Conservation (phyloP, 768 basidiomycete genomes). For the Trametes gibbosa region DNA sequence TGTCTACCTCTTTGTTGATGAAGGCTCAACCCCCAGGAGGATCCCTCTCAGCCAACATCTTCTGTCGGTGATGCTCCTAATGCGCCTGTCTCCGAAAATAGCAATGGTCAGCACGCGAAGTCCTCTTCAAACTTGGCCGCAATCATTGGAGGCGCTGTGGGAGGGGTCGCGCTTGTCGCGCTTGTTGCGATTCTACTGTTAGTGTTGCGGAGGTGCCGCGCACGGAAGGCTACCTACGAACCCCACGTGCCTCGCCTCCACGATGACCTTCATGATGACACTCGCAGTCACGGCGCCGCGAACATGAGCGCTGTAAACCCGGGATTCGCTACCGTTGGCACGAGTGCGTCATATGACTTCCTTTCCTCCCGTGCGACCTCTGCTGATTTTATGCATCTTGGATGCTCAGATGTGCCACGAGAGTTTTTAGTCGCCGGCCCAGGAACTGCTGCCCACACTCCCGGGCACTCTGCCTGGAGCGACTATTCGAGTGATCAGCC, state of each 20-base stretch:
- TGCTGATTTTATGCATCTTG: too few relatives aligned
- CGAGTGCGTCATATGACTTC: too few relatives aligned
- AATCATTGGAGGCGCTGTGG: constrained; percentile 4
- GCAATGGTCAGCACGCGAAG: background rate
- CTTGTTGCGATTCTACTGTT: background rate
- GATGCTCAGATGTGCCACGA: too few relatives aligned
- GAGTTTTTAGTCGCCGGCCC: background rate
- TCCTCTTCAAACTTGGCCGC: background rate
- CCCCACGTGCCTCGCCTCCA: background rate
- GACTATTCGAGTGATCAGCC: background rate
- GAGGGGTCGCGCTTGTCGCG: background rate
- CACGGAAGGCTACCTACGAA: background rate
- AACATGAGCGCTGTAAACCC: background rate
- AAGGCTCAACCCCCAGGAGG: too few relatives aligned
- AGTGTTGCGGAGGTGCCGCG: background rate
- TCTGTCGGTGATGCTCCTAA: background rate
- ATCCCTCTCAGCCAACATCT: background rate
- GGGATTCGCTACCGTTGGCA: background rate
- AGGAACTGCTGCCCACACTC: background rate
- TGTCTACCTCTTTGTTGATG: too few relatives aligned
- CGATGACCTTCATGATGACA: background rate
- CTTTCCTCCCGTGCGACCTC: too few relatives aligned
- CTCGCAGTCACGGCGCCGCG: background rate
- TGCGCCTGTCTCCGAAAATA: background rate
- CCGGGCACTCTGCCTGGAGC: background rate